Conservation (phyloP, 371 early-diverging fungal species). For the Apophysomyces variabilis region DNA sequence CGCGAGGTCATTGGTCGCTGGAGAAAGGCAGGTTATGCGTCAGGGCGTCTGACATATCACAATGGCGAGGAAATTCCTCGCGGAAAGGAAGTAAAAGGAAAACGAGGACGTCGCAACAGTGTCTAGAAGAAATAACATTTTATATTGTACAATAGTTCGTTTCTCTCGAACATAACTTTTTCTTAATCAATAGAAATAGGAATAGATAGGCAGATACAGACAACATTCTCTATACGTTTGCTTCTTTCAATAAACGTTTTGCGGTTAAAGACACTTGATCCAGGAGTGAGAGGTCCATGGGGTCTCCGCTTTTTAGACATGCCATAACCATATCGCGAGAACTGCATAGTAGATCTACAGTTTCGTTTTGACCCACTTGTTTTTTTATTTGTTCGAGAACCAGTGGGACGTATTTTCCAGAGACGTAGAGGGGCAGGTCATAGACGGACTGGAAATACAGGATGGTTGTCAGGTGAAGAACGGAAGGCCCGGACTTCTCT, state of each 20-base stretch:
- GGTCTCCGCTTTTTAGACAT: constrained; percentile 14
- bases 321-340: constrained; percentile 23
- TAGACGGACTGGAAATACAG: constrained; percentile 28
- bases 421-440: constrained; percentile 25
- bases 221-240: background rate
- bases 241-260: background rate
- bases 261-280: background rate
- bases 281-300: constrained; percentile 3
- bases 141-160: background rate
- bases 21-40: constrained; percentile 75
- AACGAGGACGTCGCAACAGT: constrained; percentile 49
- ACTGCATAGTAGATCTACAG: constrained; percentile 2
- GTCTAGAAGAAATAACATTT: constrained; percentile 24
- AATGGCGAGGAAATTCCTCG: constrained; percentile 25
- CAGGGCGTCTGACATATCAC: constrained; percentile 39
- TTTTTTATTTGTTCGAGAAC: constrained; percentile 23
- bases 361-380: constrained; percentile 4
- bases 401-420: constrained; percentile 38
- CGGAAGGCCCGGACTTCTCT: constrained; percentile 21
- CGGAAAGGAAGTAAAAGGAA: constrained; percentile 56
- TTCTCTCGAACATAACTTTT: too few species aligned
- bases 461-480: constrained; percentile 30
- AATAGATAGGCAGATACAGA: too few species aligned
- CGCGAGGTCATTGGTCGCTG: constrained; percentile 82
- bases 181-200: too few species aligned